Conservation (phyloP, 768 basidiomycete species). For the Leccinellum rugosiceps region DNA sequence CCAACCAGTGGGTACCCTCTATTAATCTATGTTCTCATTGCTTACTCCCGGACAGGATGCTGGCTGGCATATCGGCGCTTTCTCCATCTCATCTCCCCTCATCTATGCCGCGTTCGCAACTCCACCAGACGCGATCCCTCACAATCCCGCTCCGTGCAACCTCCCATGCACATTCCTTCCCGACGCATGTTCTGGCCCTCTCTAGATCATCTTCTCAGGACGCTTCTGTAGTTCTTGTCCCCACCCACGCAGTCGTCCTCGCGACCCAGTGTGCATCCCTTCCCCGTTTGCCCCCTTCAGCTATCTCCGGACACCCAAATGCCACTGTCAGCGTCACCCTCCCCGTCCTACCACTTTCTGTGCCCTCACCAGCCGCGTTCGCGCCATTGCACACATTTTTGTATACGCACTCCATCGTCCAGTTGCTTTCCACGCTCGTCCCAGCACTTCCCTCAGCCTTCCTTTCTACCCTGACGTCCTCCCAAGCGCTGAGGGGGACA, state of each 20-base stretch:
- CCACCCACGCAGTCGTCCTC: slow-evolving; percentile 68
- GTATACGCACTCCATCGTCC: slow-evolving; percentile 56
- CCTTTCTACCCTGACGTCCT: slow-evolving; percentile 29
- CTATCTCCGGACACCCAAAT: slow-evolving; percentile 32
- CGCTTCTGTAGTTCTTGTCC: slow-evolving; percentile 46
- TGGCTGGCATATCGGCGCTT: slow-evolving; percentile 44
- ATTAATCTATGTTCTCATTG: slow-evolving; percentile 10
- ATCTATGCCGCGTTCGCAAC: slow-evolving; percentile 29
- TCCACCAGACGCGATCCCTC: slow-evolving; percentile 31
- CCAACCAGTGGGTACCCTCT: slow-evolving; percentile 38
- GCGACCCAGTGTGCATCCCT: slow-evolving; percentile 67
- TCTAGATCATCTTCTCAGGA: slow-evolving; percentile 28
- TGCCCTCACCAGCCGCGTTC: slow-evolving; percentile 65
- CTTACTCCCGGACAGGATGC: slow-evolving; percentile 33
- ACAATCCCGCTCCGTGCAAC: slow-evolving; percentile 32
- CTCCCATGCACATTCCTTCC: slow-evolving; percentile 28
- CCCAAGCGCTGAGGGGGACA: slow-evolving; percentile 36
- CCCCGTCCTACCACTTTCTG: slow-evolving; percentile 59
- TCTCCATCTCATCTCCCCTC: slow-evolving; percentile 43
- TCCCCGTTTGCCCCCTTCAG: slow-evolving; percentile 47
- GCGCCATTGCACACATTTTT: slow-evolving; percentile 58
- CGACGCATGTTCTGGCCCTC: slow-evolving; percentile 56
- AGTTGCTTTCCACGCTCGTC: slow-evolving; percentile 49
- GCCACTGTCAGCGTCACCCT: slow-evolving; percentile 39
- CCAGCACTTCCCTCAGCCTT: slow-evolving; percentile 32